Evolutionary conservation across 208 protist genomes (phyloP), one percentile per base, ranked within the genome.

Genomic region (Trypanosoma cruzi): DNA sequence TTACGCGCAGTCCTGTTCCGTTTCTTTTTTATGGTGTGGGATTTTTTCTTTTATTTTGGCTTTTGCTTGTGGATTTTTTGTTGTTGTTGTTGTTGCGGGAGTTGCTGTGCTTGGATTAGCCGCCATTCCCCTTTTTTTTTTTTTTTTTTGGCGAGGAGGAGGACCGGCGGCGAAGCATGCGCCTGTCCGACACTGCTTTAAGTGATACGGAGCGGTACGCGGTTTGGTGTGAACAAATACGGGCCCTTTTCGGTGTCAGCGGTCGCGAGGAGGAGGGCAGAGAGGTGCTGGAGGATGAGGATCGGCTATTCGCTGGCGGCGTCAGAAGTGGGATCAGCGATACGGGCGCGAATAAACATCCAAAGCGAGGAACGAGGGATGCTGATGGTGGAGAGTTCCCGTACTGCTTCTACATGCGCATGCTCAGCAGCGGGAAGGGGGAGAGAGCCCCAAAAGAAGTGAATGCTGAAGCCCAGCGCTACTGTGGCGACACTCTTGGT

Each of bases 381-480:
- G 62, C 75, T 49, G 81, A 90, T 44, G 65, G 55, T 10, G 24
- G 54, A 20, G 5, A 68, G 11, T 91, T 81, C 34, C 82, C 84
- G 0, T 72, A 65, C 44, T 93, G 87, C 55, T 93, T 93, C 40
- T 90, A 93, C 57, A 63, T 71, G 24, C 77, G 80, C 20, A 78
- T 93, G 71, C 28, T 80, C 40, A 44, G 75, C 59, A 61, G 1
- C 65, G 34, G 42, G 18, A 22, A 55, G 64, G 13, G 31, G 28
- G 14, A 44, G 26, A 31, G 6, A 18, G 16, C 7, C 18, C 1
- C 24, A 49, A 10, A 54, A 8, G 29, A 4, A 26, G 20, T 32
- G 16, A 24, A 44, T 42, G 32, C 4, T 20, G 34, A 4, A 11
- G 24, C 10, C n/a, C 29, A 31, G n/a, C 22, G 37, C 44, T 18